Base-by-base conservation (phyloP, 2,329 filamentous ascomycete species). In the Ascochyta koolunga region DNA sequence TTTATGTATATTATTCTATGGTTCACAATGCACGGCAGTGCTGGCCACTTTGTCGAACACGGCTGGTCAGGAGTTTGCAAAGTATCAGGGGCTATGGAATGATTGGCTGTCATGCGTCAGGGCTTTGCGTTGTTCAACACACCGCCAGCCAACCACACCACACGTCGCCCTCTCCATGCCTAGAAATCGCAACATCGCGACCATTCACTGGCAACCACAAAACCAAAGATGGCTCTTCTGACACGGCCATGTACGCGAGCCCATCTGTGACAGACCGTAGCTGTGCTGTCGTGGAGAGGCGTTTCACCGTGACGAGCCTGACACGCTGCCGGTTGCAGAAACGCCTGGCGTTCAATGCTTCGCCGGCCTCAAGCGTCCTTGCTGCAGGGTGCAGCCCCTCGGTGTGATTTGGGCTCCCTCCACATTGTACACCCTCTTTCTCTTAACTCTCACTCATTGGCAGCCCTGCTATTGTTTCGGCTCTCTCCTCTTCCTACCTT, bases 401-500 rank as follows among this genome's bases (percentile, higher is more conserved):
- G 57, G 70, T 73, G 67, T 65, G 60, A 72, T 68, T 62, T 60
- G 55, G 40, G 54, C 47, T 58, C 50, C 53, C 43, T 62, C 59
- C 61, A 63, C 59, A 67, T 65, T 59, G 66, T 58, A 58, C 59
- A 55, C 50, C 47, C 50, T 54, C 50, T 56, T 62, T 66, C 54
- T 53, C 56, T 64, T 64, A 66, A 69, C 47, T 61, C 57, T 35
- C 59, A 53, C 60, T 64, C 59, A 72, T 72, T 68, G 71, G 68
- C 60, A 74, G 65, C 67, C 60, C 69, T 68, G 65, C 67, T 73
- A 66, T 67, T 62, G 71, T 73, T 73, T 73, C 70, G 68, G 62
- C 68, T 64, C 68, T 59, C 64, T 65, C 59, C 44, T 42, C 60
- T 64, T 56, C 57, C 43, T 52, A 60, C 62, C 49, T 67, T 72